A percentile compares a stretch with the other conserved stretches of the same genome.
Conservation (phyloP, 2,329 filamentous ascomycete species). For the Talaromyces sp. region DNA sequence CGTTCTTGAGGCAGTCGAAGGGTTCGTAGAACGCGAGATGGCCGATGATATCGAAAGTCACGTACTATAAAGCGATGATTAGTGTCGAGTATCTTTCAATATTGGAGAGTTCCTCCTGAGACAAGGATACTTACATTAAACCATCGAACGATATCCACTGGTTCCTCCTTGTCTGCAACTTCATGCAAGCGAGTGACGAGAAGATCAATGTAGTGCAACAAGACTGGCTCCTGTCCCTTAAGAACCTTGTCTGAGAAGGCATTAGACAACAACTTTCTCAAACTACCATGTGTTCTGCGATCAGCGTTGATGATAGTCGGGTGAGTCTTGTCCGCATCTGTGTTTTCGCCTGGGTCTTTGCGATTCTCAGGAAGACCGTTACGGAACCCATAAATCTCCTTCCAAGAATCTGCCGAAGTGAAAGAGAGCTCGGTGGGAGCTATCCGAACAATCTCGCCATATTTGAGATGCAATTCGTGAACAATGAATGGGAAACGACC, state of each 20-base stretch:
- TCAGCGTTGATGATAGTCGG: slow-evolving; percentile 16
- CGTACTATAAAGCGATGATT: neutral
- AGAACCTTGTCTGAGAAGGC: slow-evolving; percentile 14
- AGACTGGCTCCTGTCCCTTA: slow-evolving; percentile 14
- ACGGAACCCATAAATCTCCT: slow-evolving; percentile 16
- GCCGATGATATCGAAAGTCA: slow-evolving; percentile 38
- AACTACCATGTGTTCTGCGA: slow-evolving; percentile 8
- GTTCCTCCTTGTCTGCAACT: slow-evolving; percentile 8
- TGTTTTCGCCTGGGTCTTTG: slow-evolving; percentile 17
- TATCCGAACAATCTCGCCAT: slow-evolving; percentile 16
- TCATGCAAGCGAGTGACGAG: slow-evolving; percentile 14
- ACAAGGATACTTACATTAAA: slow-evolving; percentile 4
- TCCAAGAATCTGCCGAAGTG: slow-evolving; percentile 14
- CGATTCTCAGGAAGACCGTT: slow-evolving; percentile 14
- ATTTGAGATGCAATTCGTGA: slow-evolving; percentile 16
- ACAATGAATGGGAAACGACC: slow-evolving; percentile 15
- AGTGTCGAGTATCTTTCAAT: neutral
- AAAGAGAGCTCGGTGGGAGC: slow-evolving; percentile 13
- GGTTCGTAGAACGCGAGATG: slow-evolving; percentile 36
- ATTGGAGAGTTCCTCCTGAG: neutral
- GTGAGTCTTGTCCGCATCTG: slow-evolving; percentile 12
- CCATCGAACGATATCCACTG: slow-evolving; percentile 15
- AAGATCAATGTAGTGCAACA: slow-evolving; percentile 16
- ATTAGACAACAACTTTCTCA: slow-evolving; percentile 14
- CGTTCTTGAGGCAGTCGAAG: slow-evolving; percentile 32